A percentile compares a stretch with the other conserved stretches of the same genome.
These are phyloP conservation scores for Agroathelia rolfsii DNA, from an alignment of 1,284 basidiomycete species.

Conservation along the genomic window DNA sequence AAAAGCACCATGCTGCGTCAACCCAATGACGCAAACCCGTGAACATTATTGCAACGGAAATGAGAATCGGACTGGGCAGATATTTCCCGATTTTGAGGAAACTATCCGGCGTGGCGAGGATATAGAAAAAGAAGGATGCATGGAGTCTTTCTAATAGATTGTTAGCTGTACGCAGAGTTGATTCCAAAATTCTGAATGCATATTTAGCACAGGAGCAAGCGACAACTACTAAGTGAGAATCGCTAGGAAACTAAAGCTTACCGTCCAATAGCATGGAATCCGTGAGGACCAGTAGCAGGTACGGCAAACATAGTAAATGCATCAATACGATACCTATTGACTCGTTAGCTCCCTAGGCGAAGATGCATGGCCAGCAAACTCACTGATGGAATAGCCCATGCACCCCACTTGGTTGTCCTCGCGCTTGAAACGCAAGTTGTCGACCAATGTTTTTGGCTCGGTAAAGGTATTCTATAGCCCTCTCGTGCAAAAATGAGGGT, in stretches of 20 bases:
- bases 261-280: conserved; percentile 88
- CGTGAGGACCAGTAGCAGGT: conserved; percentile 87
- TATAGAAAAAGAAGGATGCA: conserved; percentile 93
- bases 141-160: conserved; percentile 91
- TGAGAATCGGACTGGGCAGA: conserved; percentile 74
- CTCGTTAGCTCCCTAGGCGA: conserved; percentile 9
- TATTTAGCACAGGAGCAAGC: conserved; percentile 1
- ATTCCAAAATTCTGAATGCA: conserved; percentile 62
- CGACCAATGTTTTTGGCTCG: conserved; percentile 54
- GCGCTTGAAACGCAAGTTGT: conserved; percentile 60
- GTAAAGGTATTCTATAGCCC: conserved; percentile 42
- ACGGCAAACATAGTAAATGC: conserved; percentile 85
- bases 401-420: conserved; percentile 64
- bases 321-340: conserved; percentile 80
- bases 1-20: conserved; percentile 44
- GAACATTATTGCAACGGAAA: conserved; percentile 78
- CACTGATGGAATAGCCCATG: conserved; percentile 75
- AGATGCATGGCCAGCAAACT: conserved; percentile 12
- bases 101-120: conserved; percentile 63
- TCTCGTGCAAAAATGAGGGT: conserved; percentile 32
- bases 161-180: conserved; percentile 79
- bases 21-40: conserved; percentile 69
- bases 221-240: conserved; percentile 2
- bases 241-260: conserved; percentile 22
- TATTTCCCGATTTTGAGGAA: conserved; percentile 88